phyloP scores from a whole-genome alignment of 2,329 filamentous ascomycete genomes.

The Allantophomopsis lycopodina region DNA sequence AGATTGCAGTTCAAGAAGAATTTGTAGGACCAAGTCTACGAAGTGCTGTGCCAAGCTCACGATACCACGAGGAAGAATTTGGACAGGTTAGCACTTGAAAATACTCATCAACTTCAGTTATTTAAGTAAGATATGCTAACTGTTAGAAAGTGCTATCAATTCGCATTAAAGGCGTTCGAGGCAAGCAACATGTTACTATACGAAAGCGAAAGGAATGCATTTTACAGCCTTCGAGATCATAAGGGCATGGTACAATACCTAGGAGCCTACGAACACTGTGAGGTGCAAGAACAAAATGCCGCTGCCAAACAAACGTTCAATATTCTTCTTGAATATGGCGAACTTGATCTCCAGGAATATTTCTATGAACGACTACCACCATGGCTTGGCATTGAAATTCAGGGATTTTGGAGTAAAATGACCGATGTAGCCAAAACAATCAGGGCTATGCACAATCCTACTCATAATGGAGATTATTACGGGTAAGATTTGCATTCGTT shows the following conservation, averaged over 20 bases:
- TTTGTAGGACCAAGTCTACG: too few relatives aligned
- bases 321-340: slow-evolving; percentile 21
- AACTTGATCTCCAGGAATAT: slow-evolving; percentile 18
- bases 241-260: slow-evolving; percentile 17
- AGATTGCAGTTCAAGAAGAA: too few relatives aligned
- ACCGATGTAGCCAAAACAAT: slow-evolving; percentile 18
- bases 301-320: slow-evolving; percentile 9
- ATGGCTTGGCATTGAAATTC: slow-evolving; percentile 12
- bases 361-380: slow-evolving; percentile 16
- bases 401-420: slow-evolving; percentile 17
- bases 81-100: too few relatives aligned
- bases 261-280: slow-evolving; percentile 12
- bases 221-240: slow-evolving; percentile 10
- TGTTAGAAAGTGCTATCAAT: slow-evolving; percentile 11
- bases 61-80: too few relatives aligned
- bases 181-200: slow-evolving; percentile 9
- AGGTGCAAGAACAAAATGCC: slow-evolving; percentile 1
- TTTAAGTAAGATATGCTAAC: slow-evolving; percentile 1
- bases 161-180: slow-evolving; percentile 17
- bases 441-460: slow-evolving; percentile 12
- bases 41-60: too few relatives aligned
- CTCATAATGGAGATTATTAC: slow-evolving; percentile 4
- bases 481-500: slow-evolving; percentile 7
- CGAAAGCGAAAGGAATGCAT: slow-evolving; percentile 17
- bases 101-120: too few relatives aligned